Evolutionary conservation across 192 early-diverging fungal species (phyloP).

Genomic region (Radiomyces spectabilis): DNA sequence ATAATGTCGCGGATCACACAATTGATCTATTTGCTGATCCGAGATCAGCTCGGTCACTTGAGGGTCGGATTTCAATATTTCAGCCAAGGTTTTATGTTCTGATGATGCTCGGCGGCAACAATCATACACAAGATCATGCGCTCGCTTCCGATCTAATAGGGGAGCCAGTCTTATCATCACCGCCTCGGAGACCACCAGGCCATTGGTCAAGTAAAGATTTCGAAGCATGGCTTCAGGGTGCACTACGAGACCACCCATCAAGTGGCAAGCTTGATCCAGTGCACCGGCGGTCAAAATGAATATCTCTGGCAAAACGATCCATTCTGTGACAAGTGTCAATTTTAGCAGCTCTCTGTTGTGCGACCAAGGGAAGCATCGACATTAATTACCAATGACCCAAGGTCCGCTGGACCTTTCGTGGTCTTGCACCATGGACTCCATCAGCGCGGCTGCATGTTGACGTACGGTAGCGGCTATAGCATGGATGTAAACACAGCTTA

Average conservation of each 20-base stretch:
- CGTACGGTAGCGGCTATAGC: conserved; percentile 1
- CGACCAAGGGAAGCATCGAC: too few relatives aligned
- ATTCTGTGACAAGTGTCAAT: not conserved
- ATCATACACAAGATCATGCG: conserved; percentile 5
- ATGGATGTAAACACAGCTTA: conserved; percentile 5
- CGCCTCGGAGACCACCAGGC: not conserved
- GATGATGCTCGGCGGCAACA: not conserved
- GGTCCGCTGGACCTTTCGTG: not conserved
- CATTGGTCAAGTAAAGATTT: not conserved
- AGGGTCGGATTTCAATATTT: too few relatives aligned
- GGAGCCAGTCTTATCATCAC: not conserved
- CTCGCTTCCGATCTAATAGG: not conserved
- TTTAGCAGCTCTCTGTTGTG: too few relatives aligned
- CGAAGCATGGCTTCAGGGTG: not conserved
- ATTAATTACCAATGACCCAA: conserved; percentile 5
- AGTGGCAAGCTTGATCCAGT: not conserved
- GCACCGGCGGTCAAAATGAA: conserved; percentile 1
- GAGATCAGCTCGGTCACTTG: too few relatives aligned
- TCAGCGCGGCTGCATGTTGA: not conserved
- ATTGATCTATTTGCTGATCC: too few relatives aligned
- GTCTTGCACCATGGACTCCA: conserved; percentile 1
- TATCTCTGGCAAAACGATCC: conserved; percentile 1
- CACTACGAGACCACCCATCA: conserved; percentile 1
- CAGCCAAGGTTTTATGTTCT: too few relatives aligned
- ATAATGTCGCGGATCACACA: too few relatives aligned